Evolutionary conservation across 768 basidiomycete genomes (phyloP), one percentile per base, ranked within the genome.

Genomic region (Mycena latifolia): DNA sequence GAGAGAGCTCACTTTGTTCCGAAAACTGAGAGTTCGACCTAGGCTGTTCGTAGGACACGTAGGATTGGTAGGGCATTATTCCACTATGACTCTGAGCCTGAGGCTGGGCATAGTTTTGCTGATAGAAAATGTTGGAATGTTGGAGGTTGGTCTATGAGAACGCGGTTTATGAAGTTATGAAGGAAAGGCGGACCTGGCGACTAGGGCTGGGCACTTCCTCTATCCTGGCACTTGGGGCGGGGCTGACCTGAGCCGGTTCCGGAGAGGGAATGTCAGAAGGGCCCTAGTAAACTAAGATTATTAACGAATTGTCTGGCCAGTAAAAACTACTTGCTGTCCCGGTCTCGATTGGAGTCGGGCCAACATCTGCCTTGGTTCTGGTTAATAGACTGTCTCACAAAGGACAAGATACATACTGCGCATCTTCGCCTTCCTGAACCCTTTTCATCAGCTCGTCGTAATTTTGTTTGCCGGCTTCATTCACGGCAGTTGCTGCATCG

Each of bases 351-450:
- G 50, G 11, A 64, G 52, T 2, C 39, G 24, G 11, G 28, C 53
- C 33, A 60, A 46, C 43, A 15, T 22, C 48, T 22, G 58, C 41
- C 55, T 69, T 54, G 18, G n/a, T n/a, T 45, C 43, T 22, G 22
- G 59, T 67, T 45, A 61, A 53, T 48, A 50, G 41, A 9, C 14
- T n/a, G 24, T 22, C 29, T 29, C 24, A 7, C 6, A 29, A 20
- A 18, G n/a, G 22, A 48, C 11, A 24, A 17, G 18, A 65, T 73
- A 65, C 61, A 69, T 63, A 75, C 86, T 80, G 77, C 41, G 86
- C 87, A 57, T 82, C 74, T 22, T 80, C 77, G 2, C 86, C 88
- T 22, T 82, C 82, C 41, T 76, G 73, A 9, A 83, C 74, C 69
- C 76, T 76, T 65, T 73, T 71, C 65, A 77, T 60, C 27, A 84